Evolutionary conservation across 1,284 basidiomycete genomes (phyloP), one percentile per base, ranked within the genome.

Genomic region (Volvariella volvacea): DNA sequence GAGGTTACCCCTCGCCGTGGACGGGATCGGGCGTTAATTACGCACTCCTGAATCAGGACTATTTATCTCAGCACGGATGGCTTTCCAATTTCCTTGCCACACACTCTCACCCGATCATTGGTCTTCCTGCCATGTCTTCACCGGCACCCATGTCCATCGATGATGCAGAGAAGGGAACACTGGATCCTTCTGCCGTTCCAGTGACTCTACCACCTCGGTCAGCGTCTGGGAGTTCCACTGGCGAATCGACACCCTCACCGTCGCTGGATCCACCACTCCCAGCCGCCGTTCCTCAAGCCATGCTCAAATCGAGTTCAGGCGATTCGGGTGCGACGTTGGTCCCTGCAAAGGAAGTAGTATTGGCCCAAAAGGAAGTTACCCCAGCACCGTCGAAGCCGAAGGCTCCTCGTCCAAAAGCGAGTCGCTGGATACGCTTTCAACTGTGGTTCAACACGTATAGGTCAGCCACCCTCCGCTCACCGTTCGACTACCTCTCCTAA

Each of bases 381-480:
- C 41, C 21, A 43, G 46, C 41, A 45, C 56, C 39, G 52, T 56
- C 43, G 54, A 60, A 54, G 50, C 48, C 49, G 33, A 49, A 30
- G 45, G 34, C 34, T 8, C 34, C 34, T 20, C 14, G 19, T 36
- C 25, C 25, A 28, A 44, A 59, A 58, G 52, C 55, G 46, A 61
- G 66, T 49, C 64, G 66, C 36, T 73, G 72, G 73, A 63, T 76
- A 47, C 62, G 65, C 30, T 74, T 78, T 52, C 68, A 68, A 48
- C 60, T 84, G 25, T 83, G 80, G 77, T 81, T 78, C 57, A 83
- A 82, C 55, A 80, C 79, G 3, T 80, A 80, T 52, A 66, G 80
- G 74, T 79, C 58, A 46, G 64, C 60, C 22, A 37, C 42, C 16
- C 34, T 25, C 34, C 38, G 33, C 16, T n/a, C 31, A 17, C 36